phyloP scores from a whole-genome alignment of 306 rosid genomes.

The Cicer bijugum region DNA sequence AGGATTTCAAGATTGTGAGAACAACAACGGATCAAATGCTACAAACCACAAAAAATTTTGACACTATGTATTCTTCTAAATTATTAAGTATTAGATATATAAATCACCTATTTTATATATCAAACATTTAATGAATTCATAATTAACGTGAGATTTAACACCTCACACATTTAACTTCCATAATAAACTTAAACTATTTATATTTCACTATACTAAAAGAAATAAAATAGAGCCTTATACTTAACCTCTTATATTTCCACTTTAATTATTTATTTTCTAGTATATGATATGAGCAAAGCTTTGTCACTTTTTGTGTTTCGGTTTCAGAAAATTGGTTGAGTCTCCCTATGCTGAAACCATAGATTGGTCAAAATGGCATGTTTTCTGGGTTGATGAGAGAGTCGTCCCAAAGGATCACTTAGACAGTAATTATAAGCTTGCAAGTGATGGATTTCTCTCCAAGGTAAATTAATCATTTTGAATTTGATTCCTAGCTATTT shows the following conservation, averaged over 20 bases:
- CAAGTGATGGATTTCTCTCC: slow-evolving; percentile 77
- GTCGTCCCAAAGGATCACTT: slow-evolving; percentile 74
- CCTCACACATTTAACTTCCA: too few relatives aligned
- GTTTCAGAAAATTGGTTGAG: slow-evolving; percentile 72
- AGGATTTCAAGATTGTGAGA: too few relatives aligned
- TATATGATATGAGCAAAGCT: background rate
- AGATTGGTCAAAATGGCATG: slow-evolving; percentile 85
- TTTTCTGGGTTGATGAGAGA: slow-evolving; percentile 87
- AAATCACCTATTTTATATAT: too few relatives aligned
- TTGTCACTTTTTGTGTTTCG: background rate
- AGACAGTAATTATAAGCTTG: slow-evolving; percentile 88
- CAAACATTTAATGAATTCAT: too few relatives aligned
- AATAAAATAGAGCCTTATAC: background rate
- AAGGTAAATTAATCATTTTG: slow-evolving; percentile 56
- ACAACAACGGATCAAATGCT: too few relatives aligned
- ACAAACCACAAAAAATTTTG: too few relatives aligned
- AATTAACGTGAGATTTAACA: too few relatives aligned
- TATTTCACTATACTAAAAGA: background rate
- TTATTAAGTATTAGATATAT: too few relatives aligned
- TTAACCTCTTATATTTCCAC: background rate
- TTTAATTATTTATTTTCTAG: slow-evolving; percentile 8
- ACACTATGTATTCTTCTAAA: too few relatives aligned
- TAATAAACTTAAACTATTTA: too few relatives aligned
- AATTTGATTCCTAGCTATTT: background rate
- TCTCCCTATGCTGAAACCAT: slow-evolving; percentile 63